Conservation (phyloP, 208 protist species). For the Acanthamoeba polyphaga region DNA sequence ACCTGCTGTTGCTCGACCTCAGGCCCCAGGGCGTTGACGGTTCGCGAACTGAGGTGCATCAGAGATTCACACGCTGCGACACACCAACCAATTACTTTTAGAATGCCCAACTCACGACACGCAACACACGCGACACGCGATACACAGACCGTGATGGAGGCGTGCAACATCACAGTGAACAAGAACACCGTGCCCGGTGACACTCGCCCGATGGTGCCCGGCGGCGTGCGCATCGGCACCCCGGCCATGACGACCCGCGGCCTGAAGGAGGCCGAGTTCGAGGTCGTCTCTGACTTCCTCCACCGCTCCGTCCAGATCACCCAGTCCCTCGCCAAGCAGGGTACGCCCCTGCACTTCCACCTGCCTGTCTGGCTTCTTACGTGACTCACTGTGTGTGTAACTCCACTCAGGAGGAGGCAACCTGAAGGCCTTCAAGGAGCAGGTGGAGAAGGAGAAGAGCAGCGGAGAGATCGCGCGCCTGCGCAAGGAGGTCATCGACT, state of each 20-base stretch:
- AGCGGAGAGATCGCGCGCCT: slow-evolving; percentile 81
- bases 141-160: slow-evolving; percentile 84
- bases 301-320: slow-evolving; percentile 71
- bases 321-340: slow-evolving; percentile 76
- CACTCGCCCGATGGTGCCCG: slow-evolving; percentile 86
- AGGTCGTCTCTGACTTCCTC: slow-evolving; percentile 56
- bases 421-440: slow-evolving; percentile 53
- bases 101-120: background rate
- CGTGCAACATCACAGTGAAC: slow-evolving; percentile 88
- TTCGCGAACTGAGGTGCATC: background rate
- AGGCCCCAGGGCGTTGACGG: slow-evolving; percentile 86
- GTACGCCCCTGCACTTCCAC: slow-evolving; percentile 85
- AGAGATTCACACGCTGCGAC: background rate
- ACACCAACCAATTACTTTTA: too few relatives aligned
- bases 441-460: slow-evolving; percentile 16
- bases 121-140: background rate
- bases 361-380: slow-evolving; percentile 83
- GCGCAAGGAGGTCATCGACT: slow-evolving; percentile 91
- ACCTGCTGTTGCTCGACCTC: slow-evolving; percentile 85
- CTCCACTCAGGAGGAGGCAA: background rate
- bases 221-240: slow-evolving; percentile 88
- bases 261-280: slow-evolving; percentile 71
- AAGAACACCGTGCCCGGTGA: slow-evolving; percentile 91
- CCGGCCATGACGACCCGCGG: slow-evolving; percentile 75
- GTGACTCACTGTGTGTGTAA: background rate